Base-by-base conservation (phyloP, 192 early-diverging fungal genomes). In the Nowakowskiella sp. region DNA sequence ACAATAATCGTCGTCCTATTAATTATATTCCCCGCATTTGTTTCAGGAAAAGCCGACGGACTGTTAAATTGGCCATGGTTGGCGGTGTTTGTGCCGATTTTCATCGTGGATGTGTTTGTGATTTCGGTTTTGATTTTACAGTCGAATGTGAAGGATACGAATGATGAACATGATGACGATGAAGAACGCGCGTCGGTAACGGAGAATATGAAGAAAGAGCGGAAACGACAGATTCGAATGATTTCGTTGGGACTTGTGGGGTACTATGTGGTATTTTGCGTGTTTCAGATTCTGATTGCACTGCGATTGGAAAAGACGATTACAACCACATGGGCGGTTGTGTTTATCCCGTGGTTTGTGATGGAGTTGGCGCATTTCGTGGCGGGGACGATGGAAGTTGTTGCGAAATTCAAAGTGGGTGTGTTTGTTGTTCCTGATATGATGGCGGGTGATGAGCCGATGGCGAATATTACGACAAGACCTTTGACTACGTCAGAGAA, bases 261-360 rank as follows among this genome's bases (percentile, higher is more conserved):
- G n/a, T 79, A 76, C 34, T 49, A 85, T 26, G 16, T 83, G 2
- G 59, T 88, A 44, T 48, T 85, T 25, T 62, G 76, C 5, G 50
- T 76, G 0, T 93, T 94, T 72, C 86, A 93, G 56, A 68, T 89
- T 24, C 71, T 87, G 55, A 61, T 96, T 30, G 83, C 84, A 10
- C 59, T 87, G 34, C 67, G 73, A 44, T 67, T 90, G 23, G 86
- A 97, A 58, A 62, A 72, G n/a, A 47, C 57, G 13, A 66, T 85
- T 22, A 58, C 44, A 22, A 84, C 80, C 74, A 71, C 73, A 1
- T 85, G 80, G 45, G 74, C 70, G 31, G 51, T 74, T 0, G 83
- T 93, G 1, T 90, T 90, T 65, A 63, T 77, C 21, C 91, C 91
- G 22, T 92, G 87, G 73, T 88, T 90, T 58, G 42, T 85, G n/a